These are phyloP conservation scores for Populus hybrid DNA, from an alignment of 441 rosid genomes.

Conservation along the genomic window DNA sequence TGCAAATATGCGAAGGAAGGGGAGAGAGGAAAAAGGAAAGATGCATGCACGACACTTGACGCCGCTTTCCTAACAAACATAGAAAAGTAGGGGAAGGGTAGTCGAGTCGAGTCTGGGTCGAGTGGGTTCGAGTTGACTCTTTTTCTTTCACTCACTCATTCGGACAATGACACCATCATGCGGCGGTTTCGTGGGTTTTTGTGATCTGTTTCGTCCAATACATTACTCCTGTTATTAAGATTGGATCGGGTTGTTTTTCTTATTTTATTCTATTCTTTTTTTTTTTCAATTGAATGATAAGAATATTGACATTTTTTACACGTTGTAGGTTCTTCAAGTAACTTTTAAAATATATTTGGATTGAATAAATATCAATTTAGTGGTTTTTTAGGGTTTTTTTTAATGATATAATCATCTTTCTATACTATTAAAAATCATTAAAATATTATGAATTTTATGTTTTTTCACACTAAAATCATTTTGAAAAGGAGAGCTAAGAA, in stretches of 20 bases:
- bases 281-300: too few species aligned
- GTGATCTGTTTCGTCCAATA: conserved; percentile 1
- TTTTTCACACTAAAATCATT: too few species aligned
- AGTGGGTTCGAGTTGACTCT: neutral
- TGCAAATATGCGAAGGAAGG: conserved; percentile 46
- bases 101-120: neutral
- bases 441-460: too few species aligned
- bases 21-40: conserved; percentile 53
- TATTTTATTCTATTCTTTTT: too few species aligned
- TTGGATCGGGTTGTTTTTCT: too few species aligned
- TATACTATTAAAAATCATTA: too few species aligned
- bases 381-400: too few species aligned
- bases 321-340: too few species aligned
- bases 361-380: too few species aligned
- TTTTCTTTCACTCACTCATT: neutral
- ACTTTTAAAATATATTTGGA: neutral
- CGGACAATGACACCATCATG: conserved; percentile 25
- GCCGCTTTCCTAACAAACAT: conserved; percentile 19
- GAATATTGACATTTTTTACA: too few species aligned
- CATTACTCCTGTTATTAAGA: neutral
- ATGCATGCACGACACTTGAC: conserved; percentile 94
- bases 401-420: too few species aligned
- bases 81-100: neutral
- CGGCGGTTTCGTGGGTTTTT: conserved; percentile 22
- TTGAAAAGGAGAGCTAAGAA: too few species aligned